Conservation (phyloP, 805 yeast species). For the Zygosaccharomyces kombuchaensis region DNA sequence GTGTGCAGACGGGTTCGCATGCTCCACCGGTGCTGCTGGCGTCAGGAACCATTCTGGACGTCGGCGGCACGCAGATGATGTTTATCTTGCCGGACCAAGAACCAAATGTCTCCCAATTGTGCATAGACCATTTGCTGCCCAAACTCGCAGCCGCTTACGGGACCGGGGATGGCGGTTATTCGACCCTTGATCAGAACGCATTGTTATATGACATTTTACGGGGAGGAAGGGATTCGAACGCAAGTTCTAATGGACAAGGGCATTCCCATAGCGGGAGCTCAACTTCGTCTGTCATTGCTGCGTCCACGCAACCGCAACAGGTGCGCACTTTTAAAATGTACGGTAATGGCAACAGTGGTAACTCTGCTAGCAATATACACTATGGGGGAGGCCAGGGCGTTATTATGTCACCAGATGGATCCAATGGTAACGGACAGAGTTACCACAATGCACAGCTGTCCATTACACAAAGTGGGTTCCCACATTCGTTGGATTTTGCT, state of each 20-base stretch:
- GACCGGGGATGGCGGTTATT: conserved; percentile 15
- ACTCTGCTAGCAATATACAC: conserved; percentile 4
- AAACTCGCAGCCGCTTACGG: conserved; percentile 27
- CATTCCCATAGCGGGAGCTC: conserved; percentile 5
- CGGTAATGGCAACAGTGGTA: conserved; percentile 17
- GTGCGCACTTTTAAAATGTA: conserved; percentile 34
- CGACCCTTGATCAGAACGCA: conserved; percentile 22
- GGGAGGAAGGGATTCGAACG: conserved; percentile 15
- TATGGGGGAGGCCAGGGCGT: conserved; percentile 7
- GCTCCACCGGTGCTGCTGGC: conserved; percentile 52
- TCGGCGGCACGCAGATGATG: conserved; percentile 99
- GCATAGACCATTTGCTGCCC: conserved; percentile 35
- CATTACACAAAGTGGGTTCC: conserved; percentile 18
- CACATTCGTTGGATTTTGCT: conserved; percentile 30
- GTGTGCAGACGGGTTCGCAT: conserved; percentile 42
- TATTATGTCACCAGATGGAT: conserved; percentile 6
- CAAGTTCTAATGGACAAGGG: conserved; percentile 4
- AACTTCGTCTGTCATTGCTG: neutral
- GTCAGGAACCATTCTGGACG: conserved; percentile 88
- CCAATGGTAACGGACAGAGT: conserved; percentile 3
- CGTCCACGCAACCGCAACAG: conserved; percentile 18
- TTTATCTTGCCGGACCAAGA: conserved; percentile 89
- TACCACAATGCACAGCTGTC: conserved; percentile 4
- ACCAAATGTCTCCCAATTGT: conserved; percentile 52
- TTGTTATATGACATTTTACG: conserved; percentile 24